These are phyloP conservation scores for Neoboletus magnificus DNA, from an alignment of 768 basidiomycete species.

Conservation along the genomic window DNA sequence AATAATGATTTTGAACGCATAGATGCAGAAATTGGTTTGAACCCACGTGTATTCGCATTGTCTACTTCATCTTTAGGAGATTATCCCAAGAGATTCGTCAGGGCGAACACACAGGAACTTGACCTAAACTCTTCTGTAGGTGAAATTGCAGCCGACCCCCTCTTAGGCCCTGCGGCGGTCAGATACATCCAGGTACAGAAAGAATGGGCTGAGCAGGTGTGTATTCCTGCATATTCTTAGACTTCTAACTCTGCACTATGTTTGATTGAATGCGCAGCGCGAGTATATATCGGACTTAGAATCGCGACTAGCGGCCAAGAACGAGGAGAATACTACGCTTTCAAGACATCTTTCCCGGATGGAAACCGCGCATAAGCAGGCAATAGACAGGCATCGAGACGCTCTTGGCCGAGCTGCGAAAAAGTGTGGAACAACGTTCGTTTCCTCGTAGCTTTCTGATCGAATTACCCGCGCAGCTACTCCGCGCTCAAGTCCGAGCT, in stretches of 20 bases:
- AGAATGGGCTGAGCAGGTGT: conserved; percentile 15
- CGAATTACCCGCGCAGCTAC: conserved; percentile 20
- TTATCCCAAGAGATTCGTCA: conserved; percentile 1
- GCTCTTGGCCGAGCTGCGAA: conserved; percentile 13
- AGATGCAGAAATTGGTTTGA: conserved; percentile 11
- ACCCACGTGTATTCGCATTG: neutral
- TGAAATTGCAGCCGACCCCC: neutral
- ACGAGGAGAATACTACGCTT: conserved; percentile 11
- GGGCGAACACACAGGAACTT: conserved; percentile 6
- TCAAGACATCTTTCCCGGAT: conserved; percentile 12
- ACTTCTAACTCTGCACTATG: neutral
- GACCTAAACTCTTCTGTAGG: neutral
- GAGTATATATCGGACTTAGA: conserved; percentile 18
- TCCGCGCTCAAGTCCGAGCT: conserved; percentile 29
- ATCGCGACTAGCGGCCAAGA: conserved; percentile 16
- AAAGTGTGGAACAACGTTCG: conserved; percentile 11
- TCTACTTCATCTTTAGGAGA: conserved; percentile 6
- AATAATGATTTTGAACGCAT: conserved; percentile 5
- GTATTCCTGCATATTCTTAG: neutral
- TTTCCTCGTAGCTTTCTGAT: neutral
- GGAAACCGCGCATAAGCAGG: conserved; percentile 13
- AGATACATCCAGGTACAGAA: conserved; percentile 2
- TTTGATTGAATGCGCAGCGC: conserved; percentile 13
- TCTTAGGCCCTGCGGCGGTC: conserved; percentile 4
- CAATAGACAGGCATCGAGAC: conserved; percentile 16